Evolutionary conservation across 495 filamentous ascomycete genomes (phyloP).

Genomic region (Aspergillus nidulans): DNA sequence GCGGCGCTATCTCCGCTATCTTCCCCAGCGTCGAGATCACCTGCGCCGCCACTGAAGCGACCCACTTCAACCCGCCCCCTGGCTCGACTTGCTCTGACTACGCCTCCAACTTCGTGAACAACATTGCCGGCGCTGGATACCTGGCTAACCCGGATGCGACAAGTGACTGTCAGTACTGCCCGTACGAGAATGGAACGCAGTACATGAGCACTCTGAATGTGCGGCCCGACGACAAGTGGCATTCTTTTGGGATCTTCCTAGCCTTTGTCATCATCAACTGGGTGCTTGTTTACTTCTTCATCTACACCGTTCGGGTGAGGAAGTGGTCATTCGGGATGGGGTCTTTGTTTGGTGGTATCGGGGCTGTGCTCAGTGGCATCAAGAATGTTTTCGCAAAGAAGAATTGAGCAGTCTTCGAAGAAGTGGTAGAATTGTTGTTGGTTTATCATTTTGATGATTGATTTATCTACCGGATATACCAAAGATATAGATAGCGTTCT

Average conservation of each 20-base stretch:
- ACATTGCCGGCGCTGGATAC: constrained; percentile 48
- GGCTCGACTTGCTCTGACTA: constrained; percentile 62
- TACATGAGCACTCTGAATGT: constrained; percentile 70
- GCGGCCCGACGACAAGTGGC: constrained; percentile 60
- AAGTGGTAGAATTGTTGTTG: background rate
- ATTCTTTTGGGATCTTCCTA: constrained; percentile 74
- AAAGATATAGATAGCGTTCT: background rate
- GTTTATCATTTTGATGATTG: background rate
- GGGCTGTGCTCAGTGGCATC: constrained; percentile 39
- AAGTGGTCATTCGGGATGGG: constrained; percentile 72
- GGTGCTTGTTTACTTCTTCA: constrained; percentile 78
- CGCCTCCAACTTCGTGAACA: constrained; percentile 48
- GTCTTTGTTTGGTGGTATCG: constrained; percentile 47
- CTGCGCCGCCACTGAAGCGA: constrained; percentile 57
- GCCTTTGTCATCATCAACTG: constrained; percentile 75
- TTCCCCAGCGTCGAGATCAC: constrained; percentile 51
- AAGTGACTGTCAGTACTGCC: constrained; percentile 69
- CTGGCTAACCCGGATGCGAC: constrained; percentile 55
- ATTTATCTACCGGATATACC: background rate
- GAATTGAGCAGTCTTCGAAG: background rate
- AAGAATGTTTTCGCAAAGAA: constrained; percentile 37
- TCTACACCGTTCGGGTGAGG: constrained; percentile 70
- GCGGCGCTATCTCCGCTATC: constrained; percentile 63
- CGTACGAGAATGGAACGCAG: constrained; percentile 57
- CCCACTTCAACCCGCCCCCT: constrained; percentile 60